These are phyloP conservation scores for Backusella tuberculispora DNA, from an alignment of 192 early-diverging fungal species.

Conservation along the genomic window DNA sequence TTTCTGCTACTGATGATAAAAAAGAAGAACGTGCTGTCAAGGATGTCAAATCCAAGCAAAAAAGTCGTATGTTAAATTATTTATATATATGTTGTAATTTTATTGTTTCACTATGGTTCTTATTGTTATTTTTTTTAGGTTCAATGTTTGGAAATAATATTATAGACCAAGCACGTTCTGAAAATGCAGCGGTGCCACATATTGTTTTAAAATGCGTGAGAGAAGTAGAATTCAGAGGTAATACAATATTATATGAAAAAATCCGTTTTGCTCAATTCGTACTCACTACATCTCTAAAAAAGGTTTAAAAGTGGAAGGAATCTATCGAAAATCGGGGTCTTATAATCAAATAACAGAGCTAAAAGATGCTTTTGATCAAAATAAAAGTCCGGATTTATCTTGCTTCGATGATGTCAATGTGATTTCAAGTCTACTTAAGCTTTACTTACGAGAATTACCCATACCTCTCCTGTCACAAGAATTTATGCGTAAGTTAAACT, in stretches of 20 bases:
- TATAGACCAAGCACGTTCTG: conserved; percentile 54
- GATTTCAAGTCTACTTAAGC: conserved; percentile 76
- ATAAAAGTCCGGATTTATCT: conserved; percentile 49
- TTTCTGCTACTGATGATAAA: background rate
- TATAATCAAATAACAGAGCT: conserved; percentile 66
- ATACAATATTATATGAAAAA: background rate
- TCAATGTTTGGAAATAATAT: conserved; percentile 70
- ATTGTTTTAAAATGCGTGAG: conserved; percentile 69
- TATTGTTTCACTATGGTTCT: too few relatives aligned
- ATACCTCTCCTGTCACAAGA: conserved; percentile 62
- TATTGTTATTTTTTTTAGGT: background rate
- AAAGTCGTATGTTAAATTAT: background rate
- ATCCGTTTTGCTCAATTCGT: background rate
- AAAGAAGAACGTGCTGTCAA: background rate
- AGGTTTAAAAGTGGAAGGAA: conserved; percentile 68
- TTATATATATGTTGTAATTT: too few relatives aligned
- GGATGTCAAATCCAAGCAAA: background rate
- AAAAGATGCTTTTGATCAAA: conserved; percentile 60
- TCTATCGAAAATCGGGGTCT: conserved; percentile 80
- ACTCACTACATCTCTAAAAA: background rate
- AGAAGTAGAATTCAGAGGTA: conserved; percentile 63
- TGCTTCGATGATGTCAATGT: conserved; percentile 67
- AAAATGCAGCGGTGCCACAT: conserved; percentile 62
- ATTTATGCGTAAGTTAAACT: background rate
- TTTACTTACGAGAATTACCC: conserved; percentile 74